Conservation (phyloP, 2,329 filamentous ascomycete genomes). For the Cercospora nicotianae region DNA sequence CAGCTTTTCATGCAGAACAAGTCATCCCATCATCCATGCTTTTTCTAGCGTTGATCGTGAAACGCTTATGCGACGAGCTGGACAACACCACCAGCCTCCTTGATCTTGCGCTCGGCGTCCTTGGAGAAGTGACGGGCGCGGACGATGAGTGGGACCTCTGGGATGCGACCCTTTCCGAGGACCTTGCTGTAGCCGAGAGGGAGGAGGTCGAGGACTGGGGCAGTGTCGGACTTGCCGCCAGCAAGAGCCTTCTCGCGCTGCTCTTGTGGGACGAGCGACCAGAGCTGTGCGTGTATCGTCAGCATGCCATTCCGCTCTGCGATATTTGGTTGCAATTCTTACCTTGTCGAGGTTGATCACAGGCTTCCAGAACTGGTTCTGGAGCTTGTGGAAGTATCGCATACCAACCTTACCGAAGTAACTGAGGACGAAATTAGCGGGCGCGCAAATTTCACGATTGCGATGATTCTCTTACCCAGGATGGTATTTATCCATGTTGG, state of each 20-base stretch:
- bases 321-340: conserved; percentile 25
- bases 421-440: neutral
- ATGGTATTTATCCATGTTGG: conserved; percentile 91
- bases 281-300: conserved; percentile 62
- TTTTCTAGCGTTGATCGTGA: conserved; percentile 6
- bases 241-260: conserved; percentile 88
- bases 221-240: conserved; percentile 86
- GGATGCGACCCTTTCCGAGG: conserved; percentile 95
- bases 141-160: conserved; percentile 89
- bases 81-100: conserved; percentile 91
- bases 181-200: conserved; percentile 98
- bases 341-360: conserved; percentile 99
- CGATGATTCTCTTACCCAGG: conserved; percentile 57
- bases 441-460: neutral
- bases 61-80: conserved; percentile 83
- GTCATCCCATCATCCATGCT: conserved; percentile 18
- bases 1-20: conserved; percentile 21
- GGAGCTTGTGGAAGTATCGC: conserved; percentile 85
- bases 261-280: conserved; percentile 90
- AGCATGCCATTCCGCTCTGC: neutral
- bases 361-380: conserved; percentile 97
- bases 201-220: conserved; percentile 96
- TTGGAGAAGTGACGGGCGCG: conserved; percentile 93
- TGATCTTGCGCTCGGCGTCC: conserved; percentile 98
- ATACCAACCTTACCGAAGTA: conserved; percentile 71